Percentiles rank a stretch among this genome's conserved stretches.
phyloP scores from a whole-genome alignment of 257 asterid species.

The Perilla frutescens region DNA sequence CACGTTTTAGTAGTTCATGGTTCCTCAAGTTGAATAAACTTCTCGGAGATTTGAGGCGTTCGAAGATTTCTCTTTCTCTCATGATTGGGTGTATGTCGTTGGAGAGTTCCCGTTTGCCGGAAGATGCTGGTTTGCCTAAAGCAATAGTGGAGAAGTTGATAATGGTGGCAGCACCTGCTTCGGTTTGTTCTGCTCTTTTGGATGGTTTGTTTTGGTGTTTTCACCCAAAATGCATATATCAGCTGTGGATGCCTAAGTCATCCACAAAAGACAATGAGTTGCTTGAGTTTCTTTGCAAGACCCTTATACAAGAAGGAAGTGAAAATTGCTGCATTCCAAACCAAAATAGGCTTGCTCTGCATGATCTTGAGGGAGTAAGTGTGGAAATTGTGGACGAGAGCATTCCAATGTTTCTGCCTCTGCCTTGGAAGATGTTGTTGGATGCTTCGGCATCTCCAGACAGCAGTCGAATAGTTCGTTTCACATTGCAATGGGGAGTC shows the following conservation, averaged over 20 bases:
- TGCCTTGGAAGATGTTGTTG: no score
- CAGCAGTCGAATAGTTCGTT: no score
- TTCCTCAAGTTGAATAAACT: conserved; percentile 9
- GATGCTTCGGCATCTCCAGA: no score
- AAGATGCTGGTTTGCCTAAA: not conserved
- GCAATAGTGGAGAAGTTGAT: conserved; percentile 13
- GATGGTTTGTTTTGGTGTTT: not conserved
- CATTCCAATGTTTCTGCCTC: no score
- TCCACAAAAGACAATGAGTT: not conserved
- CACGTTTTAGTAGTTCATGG: not conserved
- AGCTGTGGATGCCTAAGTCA: not conserved
- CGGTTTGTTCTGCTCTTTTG: not conserved
- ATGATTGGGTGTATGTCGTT: not conserved
- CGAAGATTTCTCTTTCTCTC: conserved; percentile 14
- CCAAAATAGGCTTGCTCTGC: not conserved
- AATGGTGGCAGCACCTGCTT: not conserved
- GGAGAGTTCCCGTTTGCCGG: no score
- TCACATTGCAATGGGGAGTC: no score
- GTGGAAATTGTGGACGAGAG: no score
- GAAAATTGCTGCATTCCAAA: not conserved
- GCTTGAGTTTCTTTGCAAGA: not conserved
- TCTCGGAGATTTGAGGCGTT: conserved; percentile 4
- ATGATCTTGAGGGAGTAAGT: no score
- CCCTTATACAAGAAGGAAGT: not conserved
- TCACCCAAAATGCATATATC: conserved; percentile 16